A percentile compares a stretch with the other conserved stretches of the same genome.
Conservation (phyloP, 768 basidiomycete genomes). For the Panus rudis region DNA sequence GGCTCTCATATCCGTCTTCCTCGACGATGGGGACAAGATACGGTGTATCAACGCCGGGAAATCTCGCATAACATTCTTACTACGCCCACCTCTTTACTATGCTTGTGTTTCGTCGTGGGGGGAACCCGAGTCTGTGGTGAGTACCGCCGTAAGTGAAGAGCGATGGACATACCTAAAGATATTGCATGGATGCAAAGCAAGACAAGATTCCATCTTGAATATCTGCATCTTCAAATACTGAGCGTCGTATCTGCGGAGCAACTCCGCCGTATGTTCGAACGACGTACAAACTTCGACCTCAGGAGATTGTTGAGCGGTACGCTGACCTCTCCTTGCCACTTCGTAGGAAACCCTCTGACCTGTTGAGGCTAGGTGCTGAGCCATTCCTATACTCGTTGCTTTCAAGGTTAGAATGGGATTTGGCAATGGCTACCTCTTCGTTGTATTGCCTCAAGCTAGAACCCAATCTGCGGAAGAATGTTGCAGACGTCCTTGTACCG, state of each 20-base stretch:
- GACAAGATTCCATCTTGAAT: constrained; percentile 92
- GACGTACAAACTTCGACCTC: constrained; percentile 88
- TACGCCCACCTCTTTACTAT: constrained; percentile 86
- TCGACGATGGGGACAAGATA: constrained; percentile 84
- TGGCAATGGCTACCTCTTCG: constrained; percentile 76
- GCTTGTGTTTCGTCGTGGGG: constrained; percentile 89
- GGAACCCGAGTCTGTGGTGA: constrained; percentile 92
- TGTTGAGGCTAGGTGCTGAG: constrained; percentile 59
- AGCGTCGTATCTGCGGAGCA: constrained; percentile 85
- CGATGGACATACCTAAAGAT: no score
- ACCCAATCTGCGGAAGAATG: constrained; percentile 54
- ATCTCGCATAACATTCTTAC: constrained; percentile 79
- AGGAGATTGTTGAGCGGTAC: constrained; percentile 58
- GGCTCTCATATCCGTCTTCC: constrained; percentile 91
- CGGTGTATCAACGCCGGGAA: constrained; percentile 78
- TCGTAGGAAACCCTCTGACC: not conserved
- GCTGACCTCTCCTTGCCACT: not conserved
- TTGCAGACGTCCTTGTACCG: constrained; percentile 79
- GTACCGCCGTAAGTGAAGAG: constrained; percentile 23
- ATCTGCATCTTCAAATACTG: constrained; percentile 88
- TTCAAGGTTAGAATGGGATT: constrained; percentile 62
- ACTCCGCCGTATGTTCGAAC: constrained; percentile 78
- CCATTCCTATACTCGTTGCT: constrained; percentile 71
- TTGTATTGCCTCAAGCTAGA: constrained; percentile 78
- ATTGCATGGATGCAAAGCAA: constrained; percentile 53